These are phyloP conservation scores for Sapria himalayana DNA, from an alignment of 345 rosid species.

Conservation along the genomic window DNA sequence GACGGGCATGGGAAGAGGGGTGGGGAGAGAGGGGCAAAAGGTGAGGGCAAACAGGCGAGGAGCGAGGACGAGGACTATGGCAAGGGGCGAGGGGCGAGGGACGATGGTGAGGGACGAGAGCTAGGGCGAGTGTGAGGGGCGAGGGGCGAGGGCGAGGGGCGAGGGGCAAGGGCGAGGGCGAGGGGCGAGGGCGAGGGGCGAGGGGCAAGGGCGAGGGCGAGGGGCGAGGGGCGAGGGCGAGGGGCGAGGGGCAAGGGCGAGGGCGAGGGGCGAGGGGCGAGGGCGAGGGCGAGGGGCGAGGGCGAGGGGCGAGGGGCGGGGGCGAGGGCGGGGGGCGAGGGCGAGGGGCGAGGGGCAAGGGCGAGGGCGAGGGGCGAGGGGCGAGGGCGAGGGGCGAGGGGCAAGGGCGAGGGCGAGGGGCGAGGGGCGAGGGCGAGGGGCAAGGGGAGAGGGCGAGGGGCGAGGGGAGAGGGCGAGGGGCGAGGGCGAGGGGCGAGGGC, in stretches of 20 bases:
- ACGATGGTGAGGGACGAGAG: constrained; percentile 7
- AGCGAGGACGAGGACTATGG: no score
- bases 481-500: no score
- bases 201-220: constrained; percentile 10
- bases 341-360: constrained; percentile 8
- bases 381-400: no score
- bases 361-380: constrained; percentile 10
- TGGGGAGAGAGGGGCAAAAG: no score
- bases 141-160: constrained; percentile 7
- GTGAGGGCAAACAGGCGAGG: no score
- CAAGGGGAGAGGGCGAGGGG: no score
- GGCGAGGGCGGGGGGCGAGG: constrained; percentile 18
- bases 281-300: constrained; percentile 12
- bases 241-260: constrained; percentile 30
- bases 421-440: no score
- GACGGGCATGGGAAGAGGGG: no score
- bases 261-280: constrained; percentile 5
- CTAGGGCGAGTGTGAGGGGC: constrained; percentile 7
- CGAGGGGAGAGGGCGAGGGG: no score
- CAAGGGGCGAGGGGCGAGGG: constrained; percentile 8
- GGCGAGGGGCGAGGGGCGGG: constrained; percentile 32
- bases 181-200: constrained; percentile 14
- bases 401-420: no score
- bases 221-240: constrained; percentile 23
- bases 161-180: constrained; percentile 7